Percentiles rank a stretch among this genome's conserved stretches.
These are phyloP conservation scores for Penicillium sp. DNA, from an alignment of 2,329 filamentous ascomycete genomes.

Conservation along the genomic window DNA sequence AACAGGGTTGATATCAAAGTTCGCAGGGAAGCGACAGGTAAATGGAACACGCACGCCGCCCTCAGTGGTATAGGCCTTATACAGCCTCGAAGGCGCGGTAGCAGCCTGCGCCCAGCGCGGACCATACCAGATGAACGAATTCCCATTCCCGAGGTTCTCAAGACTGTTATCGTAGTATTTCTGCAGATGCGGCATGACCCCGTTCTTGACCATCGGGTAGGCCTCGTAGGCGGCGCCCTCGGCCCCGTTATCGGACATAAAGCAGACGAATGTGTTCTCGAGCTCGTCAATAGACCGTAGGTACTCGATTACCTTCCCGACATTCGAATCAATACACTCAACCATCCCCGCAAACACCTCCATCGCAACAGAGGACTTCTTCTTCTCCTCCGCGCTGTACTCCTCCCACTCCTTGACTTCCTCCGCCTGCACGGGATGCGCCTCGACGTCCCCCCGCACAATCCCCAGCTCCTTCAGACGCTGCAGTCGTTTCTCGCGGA, in stretches of 20 bases:
- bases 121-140: slow-evolving; percentile 62
- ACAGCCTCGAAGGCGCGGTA: slow-evolving; percentile 51
- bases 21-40: slow-evolving; percentile 45
- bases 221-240: slow-evolving; percentile 60
- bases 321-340: slow-evolving; percentile 59
- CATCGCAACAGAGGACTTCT: slow-evolving; percentile 52
- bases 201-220: slow-evolving; percentile 55
- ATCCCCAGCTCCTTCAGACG: slow-evolving; percentile 58
- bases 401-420: slow-evolving; percentile 47
- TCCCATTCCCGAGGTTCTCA: slow-evolving; percentile 57
- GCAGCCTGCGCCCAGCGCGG: slow-evolving; percentile 56
- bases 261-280: slow-evolving; percentile 63
- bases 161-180: slow-evolving; percentile 59
- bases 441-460: slow-evolving; percentile 47
- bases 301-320: slow-evolving; percentile 59
- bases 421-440: slow-evolving; percentile 39
- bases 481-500: slow-evolving; percentile 54
- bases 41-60: slow-evolving; percentile 56
- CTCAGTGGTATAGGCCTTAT: slow-evolving; percentile 51
- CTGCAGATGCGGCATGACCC: slow-evolving; percentile 54
- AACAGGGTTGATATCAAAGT: slow-evolving; percentile 16
- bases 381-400: slow-evolving; percentile 39
- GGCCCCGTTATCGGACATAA: slow-evolving; percentile 63
- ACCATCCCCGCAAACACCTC: slow-evolving; percentile 65
- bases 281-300: slow-evolving; percentile 56